Evolutionary conservation across 352 stramenopile species (phyloP).

Genomic region (Phytophthora crassamura): DNA sequence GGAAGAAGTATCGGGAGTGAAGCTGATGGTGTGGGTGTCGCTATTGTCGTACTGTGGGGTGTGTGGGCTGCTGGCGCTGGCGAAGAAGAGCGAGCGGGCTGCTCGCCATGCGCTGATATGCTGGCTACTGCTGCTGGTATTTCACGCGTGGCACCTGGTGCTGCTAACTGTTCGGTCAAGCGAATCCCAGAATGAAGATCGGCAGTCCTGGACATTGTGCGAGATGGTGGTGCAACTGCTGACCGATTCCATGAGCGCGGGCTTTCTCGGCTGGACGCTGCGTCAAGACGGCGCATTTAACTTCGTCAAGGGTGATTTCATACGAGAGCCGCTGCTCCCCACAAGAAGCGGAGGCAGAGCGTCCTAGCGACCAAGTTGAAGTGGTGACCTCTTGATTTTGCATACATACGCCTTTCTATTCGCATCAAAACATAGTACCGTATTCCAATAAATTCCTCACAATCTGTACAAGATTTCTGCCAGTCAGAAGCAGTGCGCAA

Average conservation of each 20-base stretch:
- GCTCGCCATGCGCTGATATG: constrained; percentile 3
- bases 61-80: constrained; percentile 12
- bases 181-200: not conserved
- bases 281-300: not conserved
- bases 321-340: constrained; percentile 14
- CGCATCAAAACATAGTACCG: no score
- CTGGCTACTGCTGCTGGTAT: constrained; percentile 13
- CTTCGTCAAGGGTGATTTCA: not conserved
- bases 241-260: constrained; percentile 7
- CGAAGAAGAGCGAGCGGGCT: constrained; percentile 5
- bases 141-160: constrained; percentile 16
- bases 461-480: constrained; percentile 7
- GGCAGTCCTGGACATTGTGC: not conserved
- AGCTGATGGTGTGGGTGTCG: constrained; percentile 11
- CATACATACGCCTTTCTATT: not conserved
- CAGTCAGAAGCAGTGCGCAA: constrained; percentile 16
- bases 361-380: not conserved
- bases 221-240: constrained; percentile 20
- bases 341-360: not conserved
- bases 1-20: constrained; percentile 11
- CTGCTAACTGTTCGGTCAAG: not conserved
- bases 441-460: no score
- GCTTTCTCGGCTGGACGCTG: constrained; percentile 11
- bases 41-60: constrained; percentile 17
- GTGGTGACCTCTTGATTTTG: not conserved